Evolutionary conservation across 2,329 filamentous ascomycete species (phyloP).

Genomic region (Didymella exigua): DNA sequence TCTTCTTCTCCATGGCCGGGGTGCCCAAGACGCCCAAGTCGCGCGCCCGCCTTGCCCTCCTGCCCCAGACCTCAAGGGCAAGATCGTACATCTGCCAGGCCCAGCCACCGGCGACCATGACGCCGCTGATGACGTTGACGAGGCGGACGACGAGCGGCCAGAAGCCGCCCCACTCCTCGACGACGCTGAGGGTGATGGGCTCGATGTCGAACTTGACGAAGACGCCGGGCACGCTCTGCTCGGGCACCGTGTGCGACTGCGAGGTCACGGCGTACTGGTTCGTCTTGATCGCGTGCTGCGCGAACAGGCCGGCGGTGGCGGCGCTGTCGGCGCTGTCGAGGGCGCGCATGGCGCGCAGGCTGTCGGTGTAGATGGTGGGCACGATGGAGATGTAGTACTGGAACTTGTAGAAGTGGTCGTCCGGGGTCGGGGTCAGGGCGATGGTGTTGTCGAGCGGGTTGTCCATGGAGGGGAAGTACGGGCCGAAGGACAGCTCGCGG

Average conservation of each 20-base stretch:
- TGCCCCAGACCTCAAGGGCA: constrained; percentile 60
- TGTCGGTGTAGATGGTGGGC: constrained; percentile 81
- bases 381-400: constrained; percentile 98
- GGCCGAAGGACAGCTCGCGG: constrained; percentile 93
- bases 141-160: constrained; percentile 78
- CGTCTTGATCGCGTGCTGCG: constrained; percentile 72
- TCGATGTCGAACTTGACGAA: constrained; percentile 99
- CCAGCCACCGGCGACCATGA: constrained; percentile 94
- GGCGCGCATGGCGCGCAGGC: constrained; percentile 55
- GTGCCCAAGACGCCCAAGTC: constrained; percentile 56
- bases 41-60: constrained; percentile 46
- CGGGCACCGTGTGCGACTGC: constrained; percentile 73
- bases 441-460: constrained; percentile 95
- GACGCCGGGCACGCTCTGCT: constrained; percentile 79
- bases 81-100: constrained; percentile 84
- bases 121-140: constrained; percentile 88
- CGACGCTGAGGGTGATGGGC: constrained; percentile 85
- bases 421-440: constrained; percentile 78
- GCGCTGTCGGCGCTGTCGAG: constrained; percentile 45
- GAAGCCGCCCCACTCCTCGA: constrained; percentile 78
- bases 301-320: constrained; percentile 44
- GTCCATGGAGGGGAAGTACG: constrained; percentile 91
- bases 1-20: constrained; percentile 21
- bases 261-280: constrained; percentile 98
- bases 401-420: constrained; percentile 88